Percentiles rank a stretch among this genome's conserved stretches.
Evolutionary conservation across 2,329 filamentous ascomycete species (phyloP).

Genomic region (Colletotrichum trifolii): DNA sequence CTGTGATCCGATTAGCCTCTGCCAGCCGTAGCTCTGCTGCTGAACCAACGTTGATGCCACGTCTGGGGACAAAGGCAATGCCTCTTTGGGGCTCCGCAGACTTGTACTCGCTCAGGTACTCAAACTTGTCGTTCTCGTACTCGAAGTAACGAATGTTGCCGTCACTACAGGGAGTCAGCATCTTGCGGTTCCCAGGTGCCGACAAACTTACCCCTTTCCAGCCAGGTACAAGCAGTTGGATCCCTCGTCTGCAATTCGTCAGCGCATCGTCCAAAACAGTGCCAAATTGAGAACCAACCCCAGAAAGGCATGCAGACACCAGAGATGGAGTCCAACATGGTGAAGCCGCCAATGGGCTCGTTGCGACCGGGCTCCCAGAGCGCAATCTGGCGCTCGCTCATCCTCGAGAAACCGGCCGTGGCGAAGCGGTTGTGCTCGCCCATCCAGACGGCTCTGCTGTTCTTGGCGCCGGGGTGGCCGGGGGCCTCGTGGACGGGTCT

Average conservation of each 20-base stretch:
- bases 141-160: conserved; percentile 99
- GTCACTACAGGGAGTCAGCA: conserved; percentile 71
- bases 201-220: conserved; percentile 84
- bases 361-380: conserved; percentile 92
- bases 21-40: background rate
- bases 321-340: conserved; percentile 91
- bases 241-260: conserved; percentile 74
- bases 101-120: conserved; percentile 96
- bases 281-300: conserved; percentile 62
- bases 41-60: conserved; percentile 83
- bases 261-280: conserved; percentile 29
- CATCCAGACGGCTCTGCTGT: conserved; percentile 96
- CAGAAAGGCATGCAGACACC: conserved; percentile 99
- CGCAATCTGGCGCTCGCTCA: conserved; percentile 97
- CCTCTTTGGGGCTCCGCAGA: conserved; percentile 95
- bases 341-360: conserved; percentile 91
- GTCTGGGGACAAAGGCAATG: conserved; percentile 92
- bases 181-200: background rate
- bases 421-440: conserved; percentile 96
- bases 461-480: conserved; percentile 95
- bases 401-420: conserved; percentile 96
- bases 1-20: conserved; percentile 51
- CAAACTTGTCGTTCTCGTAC: conserved; percentile 98
- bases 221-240: conserved; percentile 96
- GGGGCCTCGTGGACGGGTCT: conserved; percentile 83